Conservation (phyloP, 2,329 filamentous ascomycete species). For the Knufia petricola region DNA sequence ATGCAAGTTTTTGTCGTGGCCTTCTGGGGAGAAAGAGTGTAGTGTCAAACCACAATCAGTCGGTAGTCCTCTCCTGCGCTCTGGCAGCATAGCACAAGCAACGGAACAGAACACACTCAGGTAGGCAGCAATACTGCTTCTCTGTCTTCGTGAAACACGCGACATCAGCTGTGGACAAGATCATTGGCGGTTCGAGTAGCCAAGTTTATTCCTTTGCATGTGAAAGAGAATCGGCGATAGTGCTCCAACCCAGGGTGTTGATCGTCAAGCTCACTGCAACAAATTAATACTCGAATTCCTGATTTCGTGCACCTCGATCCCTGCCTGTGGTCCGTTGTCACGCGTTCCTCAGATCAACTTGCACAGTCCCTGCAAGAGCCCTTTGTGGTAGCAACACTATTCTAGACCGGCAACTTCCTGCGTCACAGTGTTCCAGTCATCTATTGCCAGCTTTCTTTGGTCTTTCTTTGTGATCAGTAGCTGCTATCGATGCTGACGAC, state of each 20-base stretch:
- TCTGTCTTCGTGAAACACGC: background rate
- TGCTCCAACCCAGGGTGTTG: background rate
- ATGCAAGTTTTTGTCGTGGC: too few species aligned
- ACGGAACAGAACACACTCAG: too few species aligned
- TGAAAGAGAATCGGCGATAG: background rate
- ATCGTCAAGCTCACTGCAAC: background rate
- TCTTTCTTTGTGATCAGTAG: background rate
- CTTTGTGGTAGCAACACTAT: background rate
- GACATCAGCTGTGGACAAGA: background rate
- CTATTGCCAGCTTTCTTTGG: background rate
- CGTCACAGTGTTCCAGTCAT: too few species aligned
- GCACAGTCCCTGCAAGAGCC: background rate
- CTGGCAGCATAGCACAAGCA: too few species aligned
- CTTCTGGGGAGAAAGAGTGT: too few species aligned
- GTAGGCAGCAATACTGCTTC: background rate
- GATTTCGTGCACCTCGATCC: background rate
- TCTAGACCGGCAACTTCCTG: background rate
- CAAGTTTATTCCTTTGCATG: background rate
- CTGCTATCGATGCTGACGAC: background rate
- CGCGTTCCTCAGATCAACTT: background rate
- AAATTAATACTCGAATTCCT: background rate
- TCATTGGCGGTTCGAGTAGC: background rate
- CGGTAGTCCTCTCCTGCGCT: too few species aligned
- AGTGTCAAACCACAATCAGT: too few species aligned
- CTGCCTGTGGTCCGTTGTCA: background rate